These are phyloP conservation scores for Delonix regia DNA, from an alignment of 306 rosid genomes.

Conservation along the genomic window DNA sequence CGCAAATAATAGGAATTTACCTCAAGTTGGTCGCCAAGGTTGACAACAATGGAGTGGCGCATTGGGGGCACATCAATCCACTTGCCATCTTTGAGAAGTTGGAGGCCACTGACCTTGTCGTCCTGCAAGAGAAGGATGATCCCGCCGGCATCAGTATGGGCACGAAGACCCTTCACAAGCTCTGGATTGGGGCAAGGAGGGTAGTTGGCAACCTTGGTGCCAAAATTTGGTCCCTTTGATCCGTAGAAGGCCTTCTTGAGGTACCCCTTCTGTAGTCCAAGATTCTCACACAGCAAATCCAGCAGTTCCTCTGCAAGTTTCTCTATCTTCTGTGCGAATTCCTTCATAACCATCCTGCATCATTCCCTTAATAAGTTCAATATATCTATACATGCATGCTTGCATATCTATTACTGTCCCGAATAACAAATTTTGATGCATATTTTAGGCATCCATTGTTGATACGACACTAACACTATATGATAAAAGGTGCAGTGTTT, in stretches of 20 bases:
- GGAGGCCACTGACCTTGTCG: slow-evolving; percentile 68
- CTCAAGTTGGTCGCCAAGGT: slow-evolving; percentile 71
- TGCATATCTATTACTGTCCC: too few relatives aligned
- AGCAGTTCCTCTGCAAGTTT: slow-evolving; percentile 59
- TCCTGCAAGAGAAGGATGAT: slow-evolving; percentile 69
- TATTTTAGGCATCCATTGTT: too few relatives aligned
- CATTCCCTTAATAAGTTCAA: neutral
- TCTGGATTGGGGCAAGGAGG: slow-evolving; percentile 66
- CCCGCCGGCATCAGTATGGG: slow-evolving; percentile 78
- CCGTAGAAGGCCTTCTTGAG: slow-evolving; percentile 50
- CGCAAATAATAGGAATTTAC: too few relatives aligned
- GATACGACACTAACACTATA: too few relatives aligned
- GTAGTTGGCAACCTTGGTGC: slow-evolving; percentile 70
- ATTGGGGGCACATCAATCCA: slow-evolving; percentile 70
- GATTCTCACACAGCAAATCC: slow-evolving; percentile 69
- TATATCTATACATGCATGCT: too few relatives aligned
- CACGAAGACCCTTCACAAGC: slow-evolving; percentile 66
- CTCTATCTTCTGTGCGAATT: slow-evolving; percentile 49
- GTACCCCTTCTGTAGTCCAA: slow-evolving; percentile 44
- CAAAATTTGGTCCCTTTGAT: slow-evolving; percentile 64
- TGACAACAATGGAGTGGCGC: slow-evolving; percentile 67
- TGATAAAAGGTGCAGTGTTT: too few relatives aligned
- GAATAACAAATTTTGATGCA: too few relatives aligned
- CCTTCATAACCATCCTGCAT: slow-evolving; percentile 55
- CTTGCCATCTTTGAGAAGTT: slow-evolving; percentile 57